phyloP scores from a whole-genome alignment of 768 basidiomycete species.

The Termitomyces titanicus region DNA sequence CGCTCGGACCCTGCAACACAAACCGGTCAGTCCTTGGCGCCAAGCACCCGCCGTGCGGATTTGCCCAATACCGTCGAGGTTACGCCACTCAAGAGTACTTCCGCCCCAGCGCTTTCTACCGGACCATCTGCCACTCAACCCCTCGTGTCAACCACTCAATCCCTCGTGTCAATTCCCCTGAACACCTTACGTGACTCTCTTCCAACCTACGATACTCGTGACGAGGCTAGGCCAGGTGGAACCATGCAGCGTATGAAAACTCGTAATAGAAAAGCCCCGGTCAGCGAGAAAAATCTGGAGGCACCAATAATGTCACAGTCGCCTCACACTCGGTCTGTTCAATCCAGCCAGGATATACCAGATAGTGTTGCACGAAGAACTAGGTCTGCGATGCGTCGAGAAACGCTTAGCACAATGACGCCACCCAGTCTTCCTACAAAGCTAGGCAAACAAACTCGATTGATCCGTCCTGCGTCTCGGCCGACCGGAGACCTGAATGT shows the following conservation, averaged over 20 bases:
- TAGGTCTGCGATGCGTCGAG: constrained; percentile 17
- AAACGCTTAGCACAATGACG: constrained; percentile 17
- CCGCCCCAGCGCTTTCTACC: background rate
- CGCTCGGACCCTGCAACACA: background rate
- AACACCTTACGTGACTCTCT: background rate
- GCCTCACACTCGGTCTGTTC: background rate
- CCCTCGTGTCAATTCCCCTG: background rate
- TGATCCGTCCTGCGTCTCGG: constrained; percentile 10
- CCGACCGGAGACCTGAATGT: constrained; percentile 1
- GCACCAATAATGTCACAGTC: background rate
- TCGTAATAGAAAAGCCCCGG: constrained; percentile 29
- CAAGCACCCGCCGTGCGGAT: constrained; percentile 4
- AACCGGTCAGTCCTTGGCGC: constrained; percentile 16
- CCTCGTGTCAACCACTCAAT: no score
- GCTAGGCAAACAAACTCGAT: constrained; percentile 10
- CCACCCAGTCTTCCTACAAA: constrained; percentile 14
- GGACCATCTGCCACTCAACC: constrained; percentile 3
- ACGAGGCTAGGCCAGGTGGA: constrained; percentile 15
- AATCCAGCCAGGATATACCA: constrained; percentile 8
- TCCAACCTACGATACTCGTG: background rate
- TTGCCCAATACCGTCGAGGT: background rate
- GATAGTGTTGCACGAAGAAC: constrained; percentile 21
- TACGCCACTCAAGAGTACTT: constrained; percentile 5
- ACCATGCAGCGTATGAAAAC: constrained; percentile 40
- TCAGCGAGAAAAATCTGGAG: background rate